These are phyloP conservation scores for Phaeosphaeria sp. DNA, from an alignment of 2,329 filamentous ascomycete species.

Conservation along the genomic window DNA sequence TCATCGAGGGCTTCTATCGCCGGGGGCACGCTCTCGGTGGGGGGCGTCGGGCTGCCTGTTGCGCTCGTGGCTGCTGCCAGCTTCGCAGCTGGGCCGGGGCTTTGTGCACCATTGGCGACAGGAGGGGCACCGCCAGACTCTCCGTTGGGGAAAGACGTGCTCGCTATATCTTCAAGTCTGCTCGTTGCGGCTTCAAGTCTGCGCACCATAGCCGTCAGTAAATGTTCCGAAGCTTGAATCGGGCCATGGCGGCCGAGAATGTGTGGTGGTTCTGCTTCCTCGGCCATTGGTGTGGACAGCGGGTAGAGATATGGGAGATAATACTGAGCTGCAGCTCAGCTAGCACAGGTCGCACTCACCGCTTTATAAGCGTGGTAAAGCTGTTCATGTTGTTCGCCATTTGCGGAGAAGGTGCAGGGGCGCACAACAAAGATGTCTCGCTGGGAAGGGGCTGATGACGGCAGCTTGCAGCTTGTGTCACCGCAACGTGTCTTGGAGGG, in stretches of 20 bases:
- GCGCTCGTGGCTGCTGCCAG: constrained; percentile 36
- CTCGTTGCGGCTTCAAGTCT: constrained; percentile 98
- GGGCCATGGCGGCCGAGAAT: constrained; percentile 23
- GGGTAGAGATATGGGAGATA: neutral
- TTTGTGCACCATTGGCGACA: constrained; percentile 34
- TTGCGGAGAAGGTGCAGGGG: constrained; percentile 36
- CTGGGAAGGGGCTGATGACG: constrained; percentile 30
- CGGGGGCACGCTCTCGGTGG: constrained; percentile 54
- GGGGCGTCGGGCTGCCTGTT: constrained; percentile 45
- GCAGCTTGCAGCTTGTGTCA: constrained; percentile 31
- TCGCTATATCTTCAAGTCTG: constrained; percentile 93
- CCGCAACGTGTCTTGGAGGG: neutral
- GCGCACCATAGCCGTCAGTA: constrained; percentile 58
- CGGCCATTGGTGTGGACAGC: neutral
- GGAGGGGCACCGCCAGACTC: constrained; percentile 17
- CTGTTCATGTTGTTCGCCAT: constrained; percentile 96
- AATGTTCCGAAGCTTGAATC: constrained; percentile 39
- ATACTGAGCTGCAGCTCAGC: neutral
- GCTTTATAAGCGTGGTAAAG: constrained; percentile 95
- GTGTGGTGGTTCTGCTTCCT: constrained; percentile 9
- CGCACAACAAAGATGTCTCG: constrained; percentile 30
- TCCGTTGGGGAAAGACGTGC: constrained; percentile 62
- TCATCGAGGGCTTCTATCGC: constrained; percentile 88
- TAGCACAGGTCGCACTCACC: constrained; percentile 64
- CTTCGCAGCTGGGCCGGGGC: constrained; percentile 33